Percentiles rank a stretch among this genome's conserved stretches.
Evolutionary conservation across 1,139 yeast genomes (phyloP).

Genomic region (Blastobotrys serpentis): DNA sequence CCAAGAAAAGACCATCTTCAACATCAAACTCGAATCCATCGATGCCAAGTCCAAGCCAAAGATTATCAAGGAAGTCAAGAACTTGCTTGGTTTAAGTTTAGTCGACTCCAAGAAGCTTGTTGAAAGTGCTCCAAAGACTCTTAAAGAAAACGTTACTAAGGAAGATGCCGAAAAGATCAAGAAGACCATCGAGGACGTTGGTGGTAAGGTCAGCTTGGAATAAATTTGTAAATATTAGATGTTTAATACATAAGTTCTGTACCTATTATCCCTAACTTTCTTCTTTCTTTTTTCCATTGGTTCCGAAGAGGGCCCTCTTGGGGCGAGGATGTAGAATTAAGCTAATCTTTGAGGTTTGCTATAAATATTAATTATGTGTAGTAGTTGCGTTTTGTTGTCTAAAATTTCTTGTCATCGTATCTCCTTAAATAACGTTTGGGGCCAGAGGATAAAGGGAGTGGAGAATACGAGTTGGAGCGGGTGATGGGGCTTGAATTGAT

Average conservation of each 20-base stretch:
- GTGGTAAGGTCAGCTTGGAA: slow-evolving; percentile 89
- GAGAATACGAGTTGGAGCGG: not conserved
- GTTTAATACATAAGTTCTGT: not conserved
- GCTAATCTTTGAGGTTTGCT: too few species aligned
- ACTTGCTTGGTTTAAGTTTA: slow-evolving; percentile 83
- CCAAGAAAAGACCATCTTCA: slow-evolving; percentile 92
- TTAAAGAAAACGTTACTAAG: slow-evolving; percentile 82
- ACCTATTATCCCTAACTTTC: not conserved
- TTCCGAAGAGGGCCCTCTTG: too few species aligned
- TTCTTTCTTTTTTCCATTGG: not conserved
- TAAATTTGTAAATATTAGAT: slow-evolving; percentile 39
- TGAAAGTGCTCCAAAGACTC: slow-evolving; percentile 92
- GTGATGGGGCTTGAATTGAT: not conserved
- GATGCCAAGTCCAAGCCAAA: slow-evolving; percentile 96
- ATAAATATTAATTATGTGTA: too few species aligned
- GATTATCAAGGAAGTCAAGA: slow-evolving; percentile 95
- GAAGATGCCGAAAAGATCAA: slow-evolving; percentile 93
- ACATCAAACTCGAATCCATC: slow-evolving; percentile 86
- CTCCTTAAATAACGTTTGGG: not conserved
- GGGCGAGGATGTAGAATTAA: too few species aligned
- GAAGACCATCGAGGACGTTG: slow-evolving; percentile 87
- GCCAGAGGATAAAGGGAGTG: not conserved
- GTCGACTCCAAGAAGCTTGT: slow-evolving; percentile 98
- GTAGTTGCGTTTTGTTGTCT: too few species aligned
- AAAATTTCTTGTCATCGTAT: not conserved